Evolutionary conservation across 768 basidiomycete species (phyloP).

Genomic region (Russula olivacea): DNA sequence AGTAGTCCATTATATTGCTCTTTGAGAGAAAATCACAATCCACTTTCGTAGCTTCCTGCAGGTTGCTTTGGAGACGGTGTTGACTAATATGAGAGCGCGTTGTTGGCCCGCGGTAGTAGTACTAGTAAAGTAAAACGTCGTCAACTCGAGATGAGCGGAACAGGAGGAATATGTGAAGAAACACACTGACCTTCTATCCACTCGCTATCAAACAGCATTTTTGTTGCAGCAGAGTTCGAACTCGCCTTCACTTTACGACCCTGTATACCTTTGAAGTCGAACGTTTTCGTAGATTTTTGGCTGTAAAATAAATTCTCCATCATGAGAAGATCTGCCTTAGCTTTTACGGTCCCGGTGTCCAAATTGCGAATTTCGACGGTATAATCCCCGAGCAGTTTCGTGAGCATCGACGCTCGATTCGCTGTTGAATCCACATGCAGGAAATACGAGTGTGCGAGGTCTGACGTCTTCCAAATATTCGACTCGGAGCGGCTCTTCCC

Average conservation of each 20-base stretch:
- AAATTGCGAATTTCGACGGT: conserved; percentile 71
- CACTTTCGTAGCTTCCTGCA: conserved; percentile 58
- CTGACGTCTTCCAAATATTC: conserved; percentile 76
- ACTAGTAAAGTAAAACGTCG: background rate
- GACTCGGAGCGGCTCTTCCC: conserved; percentile 80
- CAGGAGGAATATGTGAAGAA: no score
- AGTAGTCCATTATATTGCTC: conserved; percentile 86
- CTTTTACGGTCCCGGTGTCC: conserved; percentile 56
- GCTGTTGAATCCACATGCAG: conserved; percentile 68
- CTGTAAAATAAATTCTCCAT: conserved; percentile 84
- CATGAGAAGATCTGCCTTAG: conserved; percentile 68
- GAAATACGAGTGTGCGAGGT: conserved; percentile 75
- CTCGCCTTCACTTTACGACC: conserved; percentile 60
- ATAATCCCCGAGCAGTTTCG: conserved; percentile 79
- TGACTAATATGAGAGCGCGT: conserved; percentile 55
- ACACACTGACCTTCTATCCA: conserved; percentile 62
- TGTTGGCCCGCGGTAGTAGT: conserved; percentile 51
- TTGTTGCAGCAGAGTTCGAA: conserved; percentile 36
- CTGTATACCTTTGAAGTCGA: conserved; percentile 81
- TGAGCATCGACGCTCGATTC: conserved; percentile 59
- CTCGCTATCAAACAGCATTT: conserved; percentile 73
- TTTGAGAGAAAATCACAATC: conserved; percentile 70
- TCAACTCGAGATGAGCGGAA: background rate
- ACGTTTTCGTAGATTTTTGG: conserved; percentile 60
- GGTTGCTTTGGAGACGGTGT: conserved; percentile 65